These are phyloP conservation scores for Leccinellum luteum DNA, from an alignment of 768 basidiomycete genomes.

Conservation along the genomic window DNA sequence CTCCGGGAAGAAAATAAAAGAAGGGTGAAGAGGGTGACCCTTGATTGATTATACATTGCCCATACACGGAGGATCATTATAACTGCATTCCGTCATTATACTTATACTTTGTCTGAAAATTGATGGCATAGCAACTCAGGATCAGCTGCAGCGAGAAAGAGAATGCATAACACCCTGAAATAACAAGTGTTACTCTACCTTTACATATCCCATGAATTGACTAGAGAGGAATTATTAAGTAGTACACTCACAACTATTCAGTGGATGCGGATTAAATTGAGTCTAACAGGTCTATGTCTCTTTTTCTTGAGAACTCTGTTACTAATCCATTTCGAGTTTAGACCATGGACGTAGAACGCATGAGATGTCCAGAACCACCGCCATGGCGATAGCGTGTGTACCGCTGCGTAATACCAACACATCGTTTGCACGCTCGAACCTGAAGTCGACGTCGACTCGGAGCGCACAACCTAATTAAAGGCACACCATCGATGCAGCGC, in stretches of 20 bases:
- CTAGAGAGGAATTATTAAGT: neutral
- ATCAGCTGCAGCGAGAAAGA: constrained; percentile 5
- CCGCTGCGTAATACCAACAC: neutral
- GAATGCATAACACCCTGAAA: neutral
- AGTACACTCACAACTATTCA: constrained; percentile 4
- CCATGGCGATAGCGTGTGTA: neutral
- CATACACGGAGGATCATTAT: constrained; percentile 3
- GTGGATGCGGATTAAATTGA: neutral
- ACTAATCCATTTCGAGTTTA: too few relatives aligned
- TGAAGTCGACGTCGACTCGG: neutral
- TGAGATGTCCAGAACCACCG: neutral
- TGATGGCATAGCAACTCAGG: neutral
- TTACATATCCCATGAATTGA: neutral
- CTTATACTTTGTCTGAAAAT: too few relatives aligned
- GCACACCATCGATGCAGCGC: too few relatives aligned
- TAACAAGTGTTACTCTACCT: neutral
- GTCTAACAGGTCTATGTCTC: too few relatives aligned
- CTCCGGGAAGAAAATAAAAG: neutral
- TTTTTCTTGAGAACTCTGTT: too few relatives aligned
- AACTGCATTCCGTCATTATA: neutral
- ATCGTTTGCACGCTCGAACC: neutral
- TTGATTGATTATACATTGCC: constrained; percentile 2
- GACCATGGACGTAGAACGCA: neutral
- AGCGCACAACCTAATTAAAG: neutral
- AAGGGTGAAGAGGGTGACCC: neutral